Evolutionary conservation across 2,329 filamentous ascomycete species (phyloP), one percentile per base, ranked within the genome.

Genomic region (Scleromitrula shiraiana): DNA sequence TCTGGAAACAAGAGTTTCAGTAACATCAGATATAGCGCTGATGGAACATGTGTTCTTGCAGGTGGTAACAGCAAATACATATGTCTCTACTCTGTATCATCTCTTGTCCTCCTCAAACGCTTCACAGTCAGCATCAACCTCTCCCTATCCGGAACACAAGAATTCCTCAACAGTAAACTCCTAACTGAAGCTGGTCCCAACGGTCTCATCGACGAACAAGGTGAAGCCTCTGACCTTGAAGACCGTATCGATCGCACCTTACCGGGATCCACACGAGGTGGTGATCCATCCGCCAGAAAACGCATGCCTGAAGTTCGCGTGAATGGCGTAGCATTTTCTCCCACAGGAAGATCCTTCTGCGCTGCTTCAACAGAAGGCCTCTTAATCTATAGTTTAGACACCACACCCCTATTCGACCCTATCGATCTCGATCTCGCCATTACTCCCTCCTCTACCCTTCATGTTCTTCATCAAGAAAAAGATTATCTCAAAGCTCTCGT

Each of bases 11-110:
- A 98, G 65, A 85, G 81, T 56, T 98, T 95, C 70, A 83, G 78
- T 60, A 85, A 85, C 6, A 86, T 98, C 56, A 80, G 79, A 46
- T 98, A 97, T 69, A 95, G 89, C 64, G 85, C 88, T 1, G 93
- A 98, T 63, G 93, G 93, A 10, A 86, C 81, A 53, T 96, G 93
- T 59, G 74, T 98, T 9, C 73, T 98, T 33, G 93, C 91, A 1
- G 90, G 81, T 40, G 93, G 93, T 26, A 95, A 93, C 73, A 96
- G 89, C 81, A 98, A 98, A 70, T 96, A 95, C 66, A 96, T 98
- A 44, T 97, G 93, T 64, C 68, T 98, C 50, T 98, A 98, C 68
- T 91, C 94, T n/a, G 88, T 95, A 26, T 82, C 82, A 50, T 95
- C 91, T 0, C 89, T 93, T 65, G 88, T 93, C 0, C 71, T 98